Evolutionary conservation across 805 yeast genomes (phyloP).

Genomic region (Candida maesae): DNA sequence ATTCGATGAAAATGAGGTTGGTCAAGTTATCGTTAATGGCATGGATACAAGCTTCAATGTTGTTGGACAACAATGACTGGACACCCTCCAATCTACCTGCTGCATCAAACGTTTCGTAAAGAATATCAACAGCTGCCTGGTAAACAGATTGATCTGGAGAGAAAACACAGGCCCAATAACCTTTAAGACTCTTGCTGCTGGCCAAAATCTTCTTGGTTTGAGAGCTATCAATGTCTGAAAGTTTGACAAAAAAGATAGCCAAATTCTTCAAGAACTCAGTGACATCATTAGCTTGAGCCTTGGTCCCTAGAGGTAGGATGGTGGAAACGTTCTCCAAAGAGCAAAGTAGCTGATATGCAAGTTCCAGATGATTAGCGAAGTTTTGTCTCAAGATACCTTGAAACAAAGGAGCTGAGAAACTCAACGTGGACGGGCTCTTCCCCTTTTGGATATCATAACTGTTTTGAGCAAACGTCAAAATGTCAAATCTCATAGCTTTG

Average conservation of each 20-base stretch:
- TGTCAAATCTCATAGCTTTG: constrained; percentile 43
- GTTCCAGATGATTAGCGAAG: constrained; percentile 21
- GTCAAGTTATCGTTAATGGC: constrained; percentile 47
- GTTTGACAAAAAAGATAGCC: constrained; percentile 35
- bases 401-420: constrained; percentile 28
- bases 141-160: constrained; percentile 55
- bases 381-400: constrained; percentile 27
- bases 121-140: constrained; percentile 65
- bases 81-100: constrained; percentile 77
- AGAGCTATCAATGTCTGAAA: constrained; percentile 36
- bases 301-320: constrained; percentile 22
- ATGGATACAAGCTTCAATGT: constrained; percentile 41
- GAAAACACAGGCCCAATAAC: constrained; percentile 73
- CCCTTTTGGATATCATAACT: constrained; percentile 35
- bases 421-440: constrained; percentile 29
- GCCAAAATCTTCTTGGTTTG: constrained; percentile 37
- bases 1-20: constrained; percentile 42
- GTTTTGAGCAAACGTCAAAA: constrained; percentile 39
- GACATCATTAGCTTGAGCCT: constrained; percentile 28
- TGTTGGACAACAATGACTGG: constrained; percentile 44
- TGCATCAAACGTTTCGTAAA: constrained; percentile 76
- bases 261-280: constrained; percentile 28
- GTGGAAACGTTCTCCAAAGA: constrained; percentile 29
- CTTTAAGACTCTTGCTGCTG: constrained; percentile 44
- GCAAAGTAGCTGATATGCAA: constrained; percentile 22